phyloP scores from a whole-genome alignment of 2,329 filamentous ascomycete genomes.

The Graphiopsis chlorocephala region DNA sequence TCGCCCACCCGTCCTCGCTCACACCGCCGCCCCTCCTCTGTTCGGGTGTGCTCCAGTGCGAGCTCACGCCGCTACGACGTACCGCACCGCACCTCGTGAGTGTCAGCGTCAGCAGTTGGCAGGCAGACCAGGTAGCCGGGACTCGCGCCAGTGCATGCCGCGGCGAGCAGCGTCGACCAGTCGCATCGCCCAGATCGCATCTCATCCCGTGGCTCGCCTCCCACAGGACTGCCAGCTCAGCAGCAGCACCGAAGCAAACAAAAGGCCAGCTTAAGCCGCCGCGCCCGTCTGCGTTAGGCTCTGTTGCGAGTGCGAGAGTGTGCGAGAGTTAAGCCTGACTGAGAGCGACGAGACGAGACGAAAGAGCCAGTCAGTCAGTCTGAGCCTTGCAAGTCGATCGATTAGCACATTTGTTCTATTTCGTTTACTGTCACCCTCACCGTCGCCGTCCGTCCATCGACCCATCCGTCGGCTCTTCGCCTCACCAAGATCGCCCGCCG shows the following conservation, averaged over 20 bases:
- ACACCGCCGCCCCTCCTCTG: slow-evolving; percentile 4
- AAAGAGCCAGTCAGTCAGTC: background rate
- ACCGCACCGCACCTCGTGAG: slow-evolving; percentile 14
- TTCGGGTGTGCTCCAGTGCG: slow-evolving; percentile 1
- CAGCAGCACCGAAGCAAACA: slow-evolving; percentile 13
- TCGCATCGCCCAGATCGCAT: slow-evolving; percentile 3
- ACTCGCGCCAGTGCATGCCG: slow-evolving; percentile 15
- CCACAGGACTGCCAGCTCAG: slow-evolving; percentile 6
- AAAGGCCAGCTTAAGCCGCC: slow-evolving; percentile 11
- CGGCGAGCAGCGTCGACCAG: slow-evolving; percentile 6
- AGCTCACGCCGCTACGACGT: slow-evolving; percentile 3
- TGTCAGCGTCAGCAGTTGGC: slow-evolving; percentile 12
- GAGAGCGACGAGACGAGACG: background rate
- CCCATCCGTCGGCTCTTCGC: background rate
- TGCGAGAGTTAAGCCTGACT: background rate
- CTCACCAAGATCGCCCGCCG: background rate
- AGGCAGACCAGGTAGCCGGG: slow-evolving; percentile 16
- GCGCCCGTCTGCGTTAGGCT: slow-evolving; percentile 9
- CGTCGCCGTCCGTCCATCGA: background rate
- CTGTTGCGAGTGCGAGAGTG: background rate
- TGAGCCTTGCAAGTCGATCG: background rate
- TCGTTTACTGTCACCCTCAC: background rate
- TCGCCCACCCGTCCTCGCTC: background rate
- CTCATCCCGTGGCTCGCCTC: slow-evolving; percentile 6
- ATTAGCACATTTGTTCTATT: background rate